phyloP scores from a whole-genome alignment of 2,329 filamentous ascomycete species.

The Fusarium sp. region DNA sequence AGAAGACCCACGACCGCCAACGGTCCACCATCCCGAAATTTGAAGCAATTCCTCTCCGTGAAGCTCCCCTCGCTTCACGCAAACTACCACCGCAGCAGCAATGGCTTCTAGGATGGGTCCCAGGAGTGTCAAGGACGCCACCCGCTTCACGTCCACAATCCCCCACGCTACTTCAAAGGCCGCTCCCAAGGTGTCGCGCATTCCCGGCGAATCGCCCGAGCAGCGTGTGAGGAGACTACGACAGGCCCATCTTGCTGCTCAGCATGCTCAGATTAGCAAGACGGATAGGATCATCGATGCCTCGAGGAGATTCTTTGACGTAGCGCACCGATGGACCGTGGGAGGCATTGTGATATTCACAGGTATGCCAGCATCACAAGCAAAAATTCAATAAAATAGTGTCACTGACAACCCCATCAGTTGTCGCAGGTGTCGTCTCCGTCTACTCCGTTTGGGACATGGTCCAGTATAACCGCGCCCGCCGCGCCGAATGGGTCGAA shows the following conservation, averaged over 20 bases:
- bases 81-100: slow-evolving; percentile 49
- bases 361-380: slow-evolving; percentile 57
- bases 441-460: slow-evolving; percentile 74
- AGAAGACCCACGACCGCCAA: slow-evolving; percentile 22
- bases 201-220: slow-evolving; percentile 73
- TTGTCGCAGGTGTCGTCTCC: slow-evolving; percentile 68
- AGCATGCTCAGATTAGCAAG: slow-evolving; percentile 69
- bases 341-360: slow-evolving; percentile 70
- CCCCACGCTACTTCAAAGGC: slow-evolving; percentile 77
- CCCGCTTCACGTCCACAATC: slow-evolving; percentile 72
- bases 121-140: slow-evolving; percentile 83
- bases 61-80: not conserved
- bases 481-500: slow-evolving; percentile 71
- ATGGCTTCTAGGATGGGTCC: slow-evolving; percentile 65
- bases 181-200: slow-evolving; percentile 51
- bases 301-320: slow-evolving; percentile 67
- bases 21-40: not conserved
- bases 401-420: slow-evolving; percentile 53
- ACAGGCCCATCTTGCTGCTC: slow-evolving; percentile 77
- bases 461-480: slow-evolving; percentile 72
- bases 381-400: not conserved
- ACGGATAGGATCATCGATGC: slow-evolving; percentile 65
- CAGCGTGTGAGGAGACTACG: slow-evolving; percentile 79
- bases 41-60: slow-evolving; percentile 6
- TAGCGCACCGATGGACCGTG: slow-evolving; percentile 70